phyloP scores from a whole-genome alignment of 768 basidiomycete genomes.

The Leucocoprinus birnbaumii region DNA sequence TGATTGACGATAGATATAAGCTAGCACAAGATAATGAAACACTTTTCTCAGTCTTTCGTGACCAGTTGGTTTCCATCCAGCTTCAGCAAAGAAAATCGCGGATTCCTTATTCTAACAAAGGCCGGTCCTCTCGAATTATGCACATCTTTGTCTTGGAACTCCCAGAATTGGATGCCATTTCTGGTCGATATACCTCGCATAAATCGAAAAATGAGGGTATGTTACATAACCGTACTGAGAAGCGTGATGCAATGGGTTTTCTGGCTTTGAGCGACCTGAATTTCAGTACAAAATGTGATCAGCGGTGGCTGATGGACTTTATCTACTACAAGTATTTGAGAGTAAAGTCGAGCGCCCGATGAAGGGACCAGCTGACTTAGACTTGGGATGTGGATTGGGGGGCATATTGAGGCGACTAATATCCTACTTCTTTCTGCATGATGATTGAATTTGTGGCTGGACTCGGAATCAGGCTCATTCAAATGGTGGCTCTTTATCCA shows the following conservation, averaged over 20 bases:
- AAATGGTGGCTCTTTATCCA: background rate
- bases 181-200: too few species aligned
- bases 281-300: background rate
- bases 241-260: too few species aligned
- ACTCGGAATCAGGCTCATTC: background rate
- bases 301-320: background rate
- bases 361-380: background rate
- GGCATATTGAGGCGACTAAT: background rate
- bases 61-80: too few species aligned
- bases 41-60: too few species aligned
- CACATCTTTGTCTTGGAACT: too few species aligned
- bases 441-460: background rate
- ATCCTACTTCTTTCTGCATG: background rate
- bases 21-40: background rate
- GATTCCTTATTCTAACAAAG: too few species aligned
- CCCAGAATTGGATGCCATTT: too few species aligned
- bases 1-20: conserved; percentile 28
- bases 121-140: too few species aligned
- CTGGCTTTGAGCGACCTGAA: background rate
- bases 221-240: too few species aligned
- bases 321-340: background rate
- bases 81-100: too few species aligned
- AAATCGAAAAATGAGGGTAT: too few species aligned
- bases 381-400: background rate
- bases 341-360: background rate